Evolutionary conservation across 1,139 yeast genomes (phyloP), one percentile per base, ranked within the genome.

Genomic region (Candida dubliniensis): DNA sequence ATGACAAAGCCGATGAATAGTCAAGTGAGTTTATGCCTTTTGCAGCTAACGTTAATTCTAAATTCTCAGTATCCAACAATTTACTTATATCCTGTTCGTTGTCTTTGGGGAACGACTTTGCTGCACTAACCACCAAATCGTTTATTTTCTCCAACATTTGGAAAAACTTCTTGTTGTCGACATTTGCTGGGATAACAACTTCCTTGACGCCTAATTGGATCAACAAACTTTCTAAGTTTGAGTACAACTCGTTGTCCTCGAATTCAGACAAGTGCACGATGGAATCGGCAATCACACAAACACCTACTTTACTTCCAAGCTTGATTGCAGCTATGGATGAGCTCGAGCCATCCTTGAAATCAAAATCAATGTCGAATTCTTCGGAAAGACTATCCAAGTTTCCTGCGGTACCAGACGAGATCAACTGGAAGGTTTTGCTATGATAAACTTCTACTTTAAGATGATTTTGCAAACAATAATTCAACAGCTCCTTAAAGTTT

Each of bases 201-300:
- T 93, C 99, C 56, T 87, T 87, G 4, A 90, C 88, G 18, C 96
- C 96, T 32, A 90, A 69, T 61, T 93, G 99, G 52, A 93, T 85
- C 45, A 91, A 64, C 42, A 89, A 74, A 46, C 95, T 84, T 60
- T 93, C 98, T 50, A 91, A 66, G 58, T 91, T 91, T 2, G 96
- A 84, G 56, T 78, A 90, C 10, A 89, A 72, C 41, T 93, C 98
- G 56, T 88, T 90, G 60, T 93, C 99, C 7, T 79, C 79, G 53
- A 91, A 88, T 60, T 93, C 96, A 18, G 85, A 69, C 34, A 90
- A 67, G 23, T 91, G 91, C 31, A 93, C 74, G 44, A 77, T 74
- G 55, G 82, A 81, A 26, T 88, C 79, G 58, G 91, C 96, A n/a
- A 88, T 73, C 56, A 87, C 85, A 45, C 95, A 79, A 30, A 88